Evolutionary conservation across 1,284 basidiomycete genomes (phyloP), one percentile per base, ranked within the genome.

Genomic region (Austropuccinia psidii): DNA sequence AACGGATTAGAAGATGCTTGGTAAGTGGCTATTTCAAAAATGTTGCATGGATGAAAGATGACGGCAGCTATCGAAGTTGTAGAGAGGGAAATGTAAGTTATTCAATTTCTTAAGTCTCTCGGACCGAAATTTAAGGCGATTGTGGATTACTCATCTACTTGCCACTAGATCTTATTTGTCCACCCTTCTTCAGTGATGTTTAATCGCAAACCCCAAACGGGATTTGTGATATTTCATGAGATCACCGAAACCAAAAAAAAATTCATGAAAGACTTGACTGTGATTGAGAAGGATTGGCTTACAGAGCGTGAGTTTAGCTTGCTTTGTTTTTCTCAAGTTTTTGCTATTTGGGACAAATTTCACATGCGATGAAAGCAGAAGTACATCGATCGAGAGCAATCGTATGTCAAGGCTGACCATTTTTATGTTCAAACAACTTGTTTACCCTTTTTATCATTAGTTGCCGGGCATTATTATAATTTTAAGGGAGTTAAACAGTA

Each of bases 121-220:
- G 31, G 31, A 24, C 31, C 35, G n/a, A n/a, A 49, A 27, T 29
- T 7, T 43, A 54, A 55, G 21, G 4, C 17, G 62, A 29, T 50
- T 64, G 19, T 27, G 4, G n/a, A n/a, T n/a, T n/a, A n/a, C n/a
- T n/a, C n/a, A 21, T 19, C 35, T 31, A 37, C 13, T 49, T 7
- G 27, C 15, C 17, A 0, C 5, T 77, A 95, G 92, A 83, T 87
- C 21, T 82, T 98, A 21, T 87, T 93, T 82, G 90, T 91, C 1
- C 95, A 98, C 80, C 96, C 95, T 0, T 91, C 88, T 13, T 97
- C 93, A 1, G 91, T 97, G 11, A 83, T 98, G 74, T 98, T 98
- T 80, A 96, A 93, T 1, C 84, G 96, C 45, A 91, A 90, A 77
- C 90, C 95, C 1, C 84, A 87, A 19, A 89, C 89, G 0, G 90